Base-by-base conservation (phyloP, 2,329 filamentous ascomycete species). In the Xylariaceae sp. region DNA sequence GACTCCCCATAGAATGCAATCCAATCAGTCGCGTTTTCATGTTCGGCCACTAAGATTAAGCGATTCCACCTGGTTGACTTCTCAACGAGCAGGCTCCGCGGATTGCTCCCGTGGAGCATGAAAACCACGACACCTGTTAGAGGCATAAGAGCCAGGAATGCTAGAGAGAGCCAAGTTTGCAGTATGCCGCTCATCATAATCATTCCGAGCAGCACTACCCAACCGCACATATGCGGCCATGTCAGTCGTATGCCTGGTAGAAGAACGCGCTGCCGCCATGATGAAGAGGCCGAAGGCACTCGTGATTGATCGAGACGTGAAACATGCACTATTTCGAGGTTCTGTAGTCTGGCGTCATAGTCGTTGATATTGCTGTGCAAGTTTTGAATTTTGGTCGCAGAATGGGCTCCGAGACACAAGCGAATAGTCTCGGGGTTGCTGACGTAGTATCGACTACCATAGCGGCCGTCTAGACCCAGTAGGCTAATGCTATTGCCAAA, bases 21-120 rank as follows among this genome's bases (percentile, higher is more conserved):
- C 47, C 42, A 50, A 18, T 50, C 18, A 12, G 47, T 40, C 9
- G 28, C 17, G 33, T 50, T 50, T 42, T 38, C 31, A 31, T 50
- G 47, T 18, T 22, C 17, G 12, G 47, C 31, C 6, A 19, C 31
- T 2, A 49, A 7, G 16, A 49, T 22, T 16, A 49, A 34, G 16
- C 47, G 47, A 28, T 42, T 34, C 6, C 18, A 42, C 22, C 10
- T 38, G 9, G 16, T 36, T 34, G 47, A 33, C 16, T 43, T 43
- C 16, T 44, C 47, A 19, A 43, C 16, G 3, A 43, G 47, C 16
- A 49, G 47, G 6, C 13, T 11, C 12, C 47, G 39, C 12, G 39
- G 40, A 7, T 42, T 43, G 28, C 39, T 33, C 14, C 47, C 47
- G 31, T 43, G 39, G n/a, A 43, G 7, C 9, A n/a, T 6, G 18